Percentiles rank a stretch among this genome's conserved stretches.
phyloP scores from a whole-genome alignment of 2,329 filamentous ascomycete species.

The Didymella segeticola region DNA sequence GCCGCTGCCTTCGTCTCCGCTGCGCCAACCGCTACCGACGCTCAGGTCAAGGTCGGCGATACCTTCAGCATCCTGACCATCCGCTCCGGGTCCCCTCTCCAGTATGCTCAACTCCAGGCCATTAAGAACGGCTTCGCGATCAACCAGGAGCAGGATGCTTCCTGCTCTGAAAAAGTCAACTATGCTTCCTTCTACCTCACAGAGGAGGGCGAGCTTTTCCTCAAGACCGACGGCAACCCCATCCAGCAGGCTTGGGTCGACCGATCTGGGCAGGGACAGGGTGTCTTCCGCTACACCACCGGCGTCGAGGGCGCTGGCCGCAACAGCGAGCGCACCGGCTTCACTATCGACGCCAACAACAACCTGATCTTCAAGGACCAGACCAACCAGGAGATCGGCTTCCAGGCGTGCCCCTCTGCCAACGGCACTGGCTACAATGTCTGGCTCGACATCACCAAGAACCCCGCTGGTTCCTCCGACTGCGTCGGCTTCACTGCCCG shows the following conservation, averaged over 20 bases:
- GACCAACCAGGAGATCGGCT: conserved; percentile 41
- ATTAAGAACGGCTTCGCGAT: conserved; percentile 54
- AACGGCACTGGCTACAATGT: conserved; percentile 49
- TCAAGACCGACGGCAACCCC: conserved; percentile 54
- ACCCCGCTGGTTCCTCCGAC: conserved; percentile 39
- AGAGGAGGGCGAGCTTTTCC: conserved; percentile 51
- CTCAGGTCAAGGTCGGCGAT: conserved; percentile 35
- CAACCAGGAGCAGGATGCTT: conserved; percentile 55
- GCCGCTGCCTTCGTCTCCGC: conserved; percentile 36
- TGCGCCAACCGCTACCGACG: conserved; percentile 24
- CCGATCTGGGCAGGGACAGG: conserved; percentile 65
- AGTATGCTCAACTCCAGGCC: conserved; percentile 57
- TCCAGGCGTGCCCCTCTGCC: conserved; percentile 62
- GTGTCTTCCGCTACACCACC: conserved; percentile 61
- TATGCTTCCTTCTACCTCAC: conserved; percentile 60
- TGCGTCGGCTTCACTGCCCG: conserved; percentile 46
- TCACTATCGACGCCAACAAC: conserved; percentile 52
- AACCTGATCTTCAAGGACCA: conserved; percentile 54
- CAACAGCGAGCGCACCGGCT: conserved; percentile 58
- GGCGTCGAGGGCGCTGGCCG: conserved; percentile 50
- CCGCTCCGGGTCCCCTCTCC: conserved; percentile 58
- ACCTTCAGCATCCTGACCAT: conserved; percentile 60
- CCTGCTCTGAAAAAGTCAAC: conserved; percentile 52
- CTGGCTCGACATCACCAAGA: conserved; percentile 28
- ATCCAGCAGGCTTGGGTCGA: conserved; percentile 62